Evolutionary conservation across 345 rosid species (phyloP), one percentile per base, ranked within the genome.

Genomic region (Rhizophora mangle): DNA sequence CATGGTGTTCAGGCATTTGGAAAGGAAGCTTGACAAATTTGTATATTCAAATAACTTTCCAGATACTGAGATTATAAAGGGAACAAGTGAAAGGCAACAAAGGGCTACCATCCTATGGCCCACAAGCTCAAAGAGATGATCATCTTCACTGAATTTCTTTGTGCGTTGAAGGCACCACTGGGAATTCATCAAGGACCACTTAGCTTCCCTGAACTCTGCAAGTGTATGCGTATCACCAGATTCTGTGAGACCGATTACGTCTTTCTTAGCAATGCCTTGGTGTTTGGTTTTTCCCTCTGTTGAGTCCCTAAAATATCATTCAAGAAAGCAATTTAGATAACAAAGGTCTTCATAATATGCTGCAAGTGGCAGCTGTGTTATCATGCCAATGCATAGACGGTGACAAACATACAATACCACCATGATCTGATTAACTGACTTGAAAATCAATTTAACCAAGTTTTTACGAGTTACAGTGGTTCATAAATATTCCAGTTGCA

Each of bases 121-220:
- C 8, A 59, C 63, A 36, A 92, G 78, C 83, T 87, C 89, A 80
- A 87, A 87, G 73, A 85, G 79, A 83, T 82, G 84, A 79, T 73
- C 82, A 65, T 79, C 85, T 72, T 68, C 77, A 4, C 10, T 13
- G 58, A 76, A 74, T 63, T 78, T 68, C 69, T 69, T 77, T 73
- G 52, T 63, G 26, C 74, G 74, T 74, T 77, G 76, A 63, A 92
- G 91, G 77, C 74, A 71, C 96, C 96, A 89, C 62, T 78, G 78
- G 53, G 89, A 82, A 75, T 85, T 89, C 80, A 89, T 73, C 74
- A 95, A 78, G 47, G 85, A 85, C 99, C 97, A 95, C 16, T 66
- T 72, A 49, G 68, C 76, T 37, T 78, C 87, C 60, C 62, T 58
- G 79, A 78, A 81, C 66, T 86, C 93, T 26, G 96, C 99, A 16